Base-by-base conservation (phyloP, 2,329 filamentous ascomycete genomes). In the Lachnellula willkommii region DNA sequence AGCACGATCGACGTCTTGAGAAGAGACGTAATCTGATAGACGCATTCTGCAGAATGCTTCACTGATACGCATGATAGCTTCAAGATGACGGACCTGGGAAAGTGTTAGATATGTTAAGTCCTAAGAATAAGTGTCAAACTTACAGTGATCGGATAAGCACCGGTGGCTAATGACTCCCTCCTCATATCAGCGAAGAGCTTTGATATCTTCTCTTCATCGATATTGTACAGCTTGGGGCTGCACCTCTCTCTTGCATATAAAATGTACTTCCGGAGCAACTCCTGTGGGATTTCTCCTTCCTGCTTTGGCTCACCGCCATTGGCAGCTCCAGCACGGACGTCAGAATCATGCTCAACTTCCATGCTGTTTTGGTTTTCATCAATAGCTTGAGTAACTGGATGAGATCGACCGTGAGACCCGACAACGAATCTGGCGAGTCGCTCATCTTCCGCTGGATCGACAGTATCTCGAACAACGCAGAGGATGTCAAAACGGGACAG, bases 41-140 rank as follows among this genome's bases (percentile, higher is more conserved):
- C 94, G 88, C 94, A 99, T 99, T 69, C 95, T 93, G 73, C 89
- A 95, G 75, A 99, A 99, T 0, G 92, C 77, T 72, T 99, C 94
- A 55, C 86, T 87, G 68, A 95, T 95, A 69, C 94, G 90, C 76
- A 99, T 95, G 68, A 97, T 96, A 60, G 93, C 93, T 80, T 99
- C 94, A 36, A 99, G 79, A 76, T 99, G 94, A 77, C 94, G 92
- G 62, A 96, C 90, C 91, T 96, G 66, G 57, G 8, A 47, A 40
- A 47, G 8, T 40, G 4, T 52, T 3, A 17, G 4, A 37, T n/a
- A 6, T 24, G 1, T 17, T 37, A 49, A 11, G 14, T 7, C 22
- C 15, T n/a, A 9, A 28, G 14, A 47, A 32, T 17, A 26, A 7
- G 49, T 8, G 15, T 15, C 20, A 22, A 39, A 79, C 89, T 76